Evolutionary conservation across 805 yeast genomes (phyloP).

Genomic region (Yarrowia porcina): DNA sequence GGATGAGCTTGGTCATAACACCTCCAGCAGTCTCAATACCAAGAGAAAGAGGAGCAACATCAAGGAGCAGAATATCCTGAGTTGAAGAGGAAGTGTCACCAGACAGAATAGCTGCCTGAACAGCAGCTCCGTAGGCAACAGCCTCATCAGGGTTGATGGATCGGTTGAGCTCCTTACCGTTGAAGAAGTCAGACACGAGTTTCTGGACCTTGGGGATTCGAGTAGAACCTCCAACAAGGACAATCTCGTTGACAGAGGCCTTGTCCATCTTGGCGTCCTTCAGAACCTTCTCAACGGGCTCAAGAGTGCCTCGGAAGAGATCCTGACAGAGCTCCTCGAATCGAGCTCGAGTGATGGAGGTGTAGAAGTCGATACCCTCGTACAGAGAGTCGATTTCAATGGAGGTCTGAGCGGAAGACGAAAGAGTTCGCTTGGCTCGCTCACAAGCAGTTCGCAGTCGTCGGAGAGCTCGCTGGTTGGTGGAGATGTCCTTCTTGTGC

Average conservation of each 20-base stretch:
- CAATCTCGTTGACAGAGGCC: constrained; percentile 83
- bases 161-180: constrained; percentile 94
- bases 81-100: constrained; percentile 95
- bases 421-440: constrained; percentile 75
- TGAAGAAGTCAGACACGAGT: constrained; percentile 89
- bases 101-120: constrained; percentile 91
- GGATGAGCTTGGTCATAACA: constrained; percentile 96
- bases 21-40: constrained; percentile 99
- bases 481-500: constrained; percentile 70
- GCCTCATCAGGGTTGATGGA: constrained; percentile 98
- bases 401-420: constrained; percentile 67
- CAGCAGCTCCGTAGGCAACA: constrained; percentile 98
- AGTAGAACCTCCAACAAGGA: constrained; percentile 94
- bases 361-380: constrained; percentile 94
- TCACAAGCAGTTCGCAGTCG: constrained; percentile 98
- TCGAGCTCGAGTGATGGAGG: constrained; percentile 59
- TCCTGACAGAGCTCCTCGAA: constrained; percentile 75
- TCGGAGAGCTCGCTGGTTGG: constrained; percentile 71
- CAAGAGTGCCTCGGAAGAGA: constrained; percentile 84
- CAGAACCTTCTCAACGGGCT: constrained; percentile 90
- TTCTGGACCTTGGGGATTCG: constrained; percentile 96
- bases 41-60: constrained; percentile 94
- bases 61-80: constrained; percentile 86
- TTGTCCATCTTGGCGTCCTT: constrained; percentile 85
- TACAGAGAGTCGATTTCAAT: constrained; percentile 86